Evolutionary conservation across 257 asterid genomes (phyloP).

Genomic region (Solanum tarijense): DNA sequence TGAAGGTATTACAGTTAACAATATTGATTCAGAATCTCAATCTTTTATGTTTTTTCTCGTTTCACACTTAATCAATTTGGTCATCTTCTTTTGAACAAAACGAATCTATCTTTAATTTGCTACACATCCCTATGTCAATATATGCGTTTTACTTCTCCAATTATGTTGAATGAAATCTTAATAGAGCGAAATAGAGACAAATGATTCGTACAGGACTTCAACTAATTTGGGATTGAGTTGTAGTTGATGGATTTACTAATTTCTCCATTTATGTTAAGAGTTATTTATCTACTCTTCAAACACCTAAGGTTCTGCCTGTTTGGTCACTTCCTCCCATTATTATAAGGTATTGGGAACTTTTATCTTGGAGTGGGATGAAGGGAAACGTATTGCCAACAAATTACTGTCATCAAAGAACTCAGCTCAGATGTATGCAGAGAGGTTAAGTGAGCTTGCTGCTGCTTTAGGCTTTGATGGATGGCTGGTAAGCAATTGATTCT

Average conservation of each 20-base stretch:
- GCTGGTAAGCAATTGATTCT: conserved; percentile 52
- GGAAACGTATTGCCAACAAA: conserved; percentile 43
- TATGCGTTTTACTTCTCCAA: not conserved
- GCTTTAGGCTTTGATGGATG: conserved; percentile 95
- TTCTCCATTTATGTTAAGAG: not conserved
- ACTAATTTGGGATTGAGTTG: not conserved
- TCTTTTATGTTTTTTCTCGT: not conserved
- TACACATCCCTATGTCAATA: not conserved
- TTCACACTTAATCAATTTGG: not conserved
- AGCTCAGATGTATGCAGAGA: conserved; percentile 71
- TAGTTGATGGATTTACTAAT: not conserved
- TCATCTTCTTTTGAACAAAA: not conserved
- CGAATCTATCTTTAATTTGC: not conserved
- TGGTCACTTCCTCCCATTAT: not conserved
- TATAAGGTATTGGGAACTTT: conserved; percentile 79
- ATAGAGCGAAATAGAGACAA: not conserved
- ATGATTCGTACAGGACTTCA: not conserved
- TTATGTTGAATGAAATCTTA: not conserved
- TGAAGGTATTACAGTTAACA: conserved; percentile 36
- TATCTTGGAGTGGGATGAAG: conserved; percentile 91
- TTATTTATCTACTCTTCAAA: not conserved
- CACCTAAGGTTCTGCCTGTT: not conserved
- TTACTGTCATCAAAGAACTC: conserved; percentile 59
- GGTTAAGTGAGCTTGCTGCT: conserved; percentile 75
- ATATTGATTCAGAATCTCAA: not conserved